Conservation (phyloP, 345 rosid species). For the Sonneratia caseolaris region DNA sequence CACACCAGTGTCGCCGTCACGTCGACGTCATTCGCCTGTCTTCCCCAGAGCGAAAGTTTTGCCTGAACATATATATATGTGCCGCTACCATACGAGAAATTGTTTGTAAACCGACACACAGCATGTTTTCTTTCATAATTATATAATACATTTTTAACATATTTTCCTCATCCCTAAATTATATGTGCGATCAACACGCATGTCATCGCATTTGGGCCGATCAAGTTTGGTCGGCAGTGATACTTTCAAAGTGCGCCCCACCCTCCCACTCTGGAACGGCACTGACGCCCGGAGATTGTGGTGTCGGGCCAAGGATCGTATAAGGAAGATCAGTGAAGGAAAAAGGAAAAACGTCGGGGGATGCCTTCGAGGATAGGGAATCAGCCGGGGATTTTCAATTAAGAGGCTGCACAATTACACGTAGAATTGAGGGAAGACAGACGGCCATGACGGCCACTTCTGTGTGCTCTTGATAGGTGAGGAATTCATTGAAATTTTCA, state of each 20-base stretch:
- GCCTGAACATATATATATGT: neutral
- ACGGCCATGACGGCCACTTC: too few relatives aligned
- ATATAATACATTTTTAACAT: too few relatives aligned
- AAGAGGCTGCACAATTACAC: too few relatives aligned
- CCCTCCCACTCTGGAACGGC: neutral
- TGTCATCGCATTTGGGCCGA: too few relatives aligned
- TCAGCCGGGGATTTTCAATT: neutral
- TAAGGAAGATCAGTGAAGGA: neutral
- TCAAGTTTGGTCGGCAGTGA: too few relatives aligned
- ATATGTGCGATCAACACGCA: too few relatives aligned
- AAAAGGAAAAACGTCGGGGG: neutral
- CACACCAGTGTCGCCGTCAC: constrained; percentile 44
- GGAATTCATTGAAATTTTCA: too few relatives aligned
- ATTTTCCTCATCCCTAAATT: too few relatives aligned
- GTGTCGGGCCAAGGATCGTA: neutral
- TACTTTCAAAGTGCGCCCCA: neutral
- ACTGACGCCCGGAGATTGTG: neutral
- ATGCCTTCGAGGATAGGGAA: neutral
- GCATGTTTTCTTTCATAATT: too few relatives aligned
- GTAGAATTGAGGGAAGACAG: neutral
- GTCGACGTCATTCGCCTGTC: constrained; percentile 37
- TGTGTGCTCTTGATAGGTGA: neutral
- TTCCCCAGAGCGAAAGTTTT: constrained; percentile 13
- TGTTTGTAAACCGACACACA: neutral
- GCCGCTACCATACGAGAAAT: neutral